These are phyloP conservation scores for Cryptococcus floricola DNA, from an alignment of 1,284 basidiomycete genomes.

Conservation along the genomic window DNA sequence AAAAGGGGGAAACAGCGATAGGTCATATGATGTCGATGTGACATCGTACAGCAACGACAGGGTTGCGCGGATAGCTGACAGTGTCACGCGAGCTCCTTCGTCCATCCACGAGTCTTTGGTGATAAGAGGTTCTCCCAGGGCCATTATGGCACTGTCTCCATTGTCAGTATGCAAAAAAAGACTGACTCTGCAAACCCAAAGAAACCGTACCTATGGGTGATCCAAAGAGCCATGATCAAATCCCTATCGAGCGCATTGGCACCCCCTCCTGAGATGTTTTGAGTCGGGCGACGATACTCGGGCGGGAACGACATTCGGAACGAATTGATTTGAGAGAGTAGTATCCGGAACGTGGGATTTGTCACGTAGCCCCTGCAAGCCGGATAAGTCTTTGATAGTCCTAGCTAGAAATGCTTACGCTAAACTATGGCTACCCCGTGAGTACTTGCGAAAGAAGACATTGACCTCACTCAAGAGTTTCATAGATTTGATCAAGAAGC, in stretches of 20 bases:
- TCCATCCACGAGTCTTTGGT: constrained; percentile 35
- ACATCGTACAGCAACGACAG: constrained; percentile 43
- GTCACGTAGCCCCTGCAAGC: constrained; percentile 23
- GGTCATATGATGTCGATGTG: constrained; percentile 39
- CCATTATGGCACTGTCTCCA: constrained; percentile 21
- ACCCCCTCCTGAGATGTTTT: constrained; percentile 5
- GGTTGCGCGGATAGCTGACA: constrained; percentile 39
- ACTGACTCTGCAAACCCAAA: not conserved
- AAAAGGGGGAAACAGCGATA: constrained; percentile 29
- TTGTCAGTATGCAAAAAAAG: not conserved
- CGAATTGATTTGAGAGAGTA: constrained; percentile 34
- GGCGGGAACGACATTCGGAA: constrained; percentile 36
- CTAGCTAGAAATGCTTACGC: constrained; percentile 7
- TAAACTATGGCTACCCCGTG: constrained; percentile 26
- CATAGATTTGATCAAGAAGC: constrained; percentile 63
- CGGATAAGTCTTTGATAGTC: not conserved
- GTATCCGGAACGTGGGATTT: constrained; percentile 27
- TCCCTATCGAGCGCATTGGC: constrained; percentile 28
- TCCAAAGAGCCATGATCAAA: constrained; percentile 27
- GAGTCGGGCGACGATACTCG: constrained; percentile 29
- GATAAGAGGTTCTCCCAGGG: constrained; percentile 36
- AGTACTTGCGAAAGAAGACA: constrained; percentile 34
- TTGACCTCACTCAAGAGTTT: constrained; percentile 52
- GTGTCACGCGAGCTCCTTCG: constrained; percentile 33
- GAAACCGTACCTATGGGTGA: constrained; percentile 25